These are phyloP conservation scores for Lunularia cruciata DNA, from an alignment of 225 moss, liverwort and hornwort genomes.

Conservation along the genomic window DNA sequence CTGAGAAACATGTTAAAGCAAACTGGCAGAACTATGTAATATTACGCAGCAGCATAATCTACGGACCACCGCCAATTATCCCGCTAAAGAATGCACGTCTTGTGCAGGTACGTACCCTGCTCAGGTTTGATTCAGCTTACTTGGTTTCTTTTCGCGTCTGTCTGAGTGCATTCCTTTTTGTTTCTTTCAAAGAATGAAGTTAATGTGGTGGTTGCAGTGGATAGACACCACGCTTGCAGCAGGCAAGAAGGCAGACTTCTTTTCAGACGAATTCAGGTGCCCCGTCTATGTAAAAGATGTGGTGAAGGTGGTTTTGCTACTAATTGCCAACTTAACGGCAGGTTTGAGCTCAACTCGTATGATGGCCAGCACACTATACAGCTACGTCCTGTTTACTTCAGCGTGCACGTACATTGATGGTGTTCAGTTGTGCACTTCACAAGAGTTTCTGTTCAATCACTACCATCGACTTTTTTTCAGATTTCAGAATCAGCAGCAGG, in stretches of 20 bases:
- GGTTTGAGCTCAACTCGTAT: constrained; percentile 24
- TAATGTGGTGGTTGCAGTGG: constrained; percentile 69
- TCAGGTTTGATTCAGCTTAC: background rate
- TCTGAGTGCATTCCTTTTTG: no score
- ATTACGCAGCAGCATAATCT: constrained; percentile 92
- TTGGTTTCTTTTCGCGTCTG: no score
- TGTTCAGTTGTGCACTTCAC: background rate
- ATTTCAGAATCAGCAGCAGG: no score
- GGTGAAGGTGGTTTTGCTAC: constrained; percentile 69
- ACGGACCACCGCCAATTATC: constrained; percentile 73
- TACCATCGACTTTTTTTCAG: no score
- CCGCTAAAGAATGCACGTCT: constrained; percentile 74
- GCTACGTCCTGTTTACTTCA: constrained; percentile 12
- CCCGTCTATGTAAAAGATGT: constrained; percentile 88
- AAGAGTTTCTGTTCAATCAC: no score
- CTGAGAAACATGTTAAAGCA: constrained; percentile 62
- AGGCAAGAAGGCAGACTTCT: constrained; percentile 64
- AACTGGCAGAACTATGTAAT: constrained; percentile 69
- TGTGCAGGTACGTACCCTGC: constrained; percentile 56
- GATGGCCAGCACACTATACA: constrained; percentile 24
- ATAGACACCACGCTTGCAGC: constrained; percentile 70
- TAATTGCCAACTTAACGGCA: constrained; percentile 48
- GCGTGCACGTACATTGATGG: background rate
- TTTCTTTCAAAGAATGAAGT: no score
- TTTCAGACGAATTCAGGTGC: constrained; percentile 79